A percentile compares a stretch with the other conserved stretches of the same genome.
These are phyloP conservation scores for Leccinum rimulosum DNA, from an alignment of 768 basidiomycete genomes.

Conservation along the genomic window DNA sequence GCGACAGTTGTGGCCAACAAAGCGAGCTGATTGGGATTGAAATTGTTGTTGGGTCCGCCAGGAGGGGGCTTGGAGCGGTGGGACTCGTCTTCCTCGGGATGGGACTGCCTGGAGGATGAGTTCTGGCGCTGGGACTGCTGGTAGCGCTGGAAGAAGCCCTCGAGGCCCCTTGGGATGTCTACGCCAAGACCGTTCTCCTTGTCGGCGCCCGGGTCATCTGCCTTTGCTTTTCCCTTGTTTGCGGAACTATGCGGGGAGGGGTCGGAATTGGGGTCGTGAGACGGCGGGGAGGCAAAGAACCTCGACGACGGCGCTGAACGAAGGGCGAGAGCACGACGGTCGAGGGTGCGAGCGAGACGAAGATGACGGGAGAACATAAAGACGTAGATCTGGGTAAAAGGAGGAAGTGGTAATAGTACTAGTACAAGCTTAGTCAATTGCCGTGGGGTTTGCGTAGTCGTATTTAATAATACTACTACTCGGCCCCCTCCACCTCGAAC, in stretches of 20 bases:
- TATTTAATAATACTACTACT: background rate
- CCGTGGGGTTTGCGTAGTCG: background rate
- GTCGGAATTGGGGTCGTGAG: constrained; percentile 30
- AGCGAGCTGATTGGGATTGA: constrained; percentile 56
- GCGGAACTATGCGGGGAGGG: constrained; percentile 18
- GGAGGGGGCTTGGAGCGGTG: constrained; percentile 47
- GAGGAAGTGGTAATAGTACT: background rate
- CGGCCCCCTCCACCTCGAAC: constrained; percentile 62
- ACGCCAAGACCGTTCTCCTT: constrained; percentile 27
- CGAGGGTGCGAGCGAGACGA: constrained; percentile 48
- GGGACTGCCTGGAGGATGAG: constrained; percentile 27
- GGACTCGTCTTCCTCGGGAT: constrained; percentile 29
- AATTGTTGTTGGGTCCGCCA: constrained; percentile 44
- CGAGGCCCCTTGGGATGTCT: constrained; percentile 63
- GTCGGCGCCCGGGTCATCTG: constrained; percentile 33
- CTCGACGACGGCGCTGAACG: constrained; percentile 35
- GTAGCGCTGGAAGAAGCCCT: constrained; percentile 77
- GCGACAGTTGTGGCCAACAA: constrained; percentile 58
- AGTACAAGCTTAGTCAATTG: constrained; percentile 20
- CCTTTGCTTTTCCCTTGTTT: constrained; percentile 35
- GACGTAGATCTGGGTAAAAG: background rate
- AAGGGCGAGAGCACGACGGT: constrained; percentile 38
- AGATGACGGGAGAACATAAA: constrained; percentile 66
- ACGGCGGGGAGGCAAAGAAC: constrained; percentile 48
- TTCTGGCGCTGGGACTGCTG: constrained; percentile 38